These are phyloP conservation scores for Panicum hallii DNA, from an alignment of 202 grass and related monocot genomes.

Conservation along the genomic window DNA sequence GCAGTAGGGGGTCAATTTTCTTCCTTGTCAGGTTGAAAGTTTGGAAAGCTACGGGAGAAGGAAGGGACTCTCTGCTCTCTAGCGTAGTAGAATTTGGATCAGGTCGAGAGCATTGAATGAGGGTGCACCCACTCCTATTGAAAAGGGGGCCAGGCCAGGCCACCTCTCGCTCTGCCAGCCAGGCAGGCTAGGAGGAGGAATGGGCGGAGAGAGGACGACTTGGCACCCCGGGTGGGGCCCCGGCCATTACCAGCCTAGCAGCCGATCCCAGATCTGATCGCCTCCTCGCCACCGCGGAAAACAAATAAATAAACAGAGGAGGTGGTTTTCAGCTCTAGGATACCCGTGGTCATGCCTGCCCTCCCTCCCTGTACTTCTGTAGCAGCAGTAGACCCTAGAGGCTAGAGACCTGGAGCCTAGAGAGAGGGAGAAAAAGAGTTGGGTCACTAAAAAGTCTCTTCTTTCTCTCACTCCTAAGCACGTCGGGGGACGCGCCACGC, in stretches of 20 bases:
- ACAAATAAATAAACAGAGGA: background rate
- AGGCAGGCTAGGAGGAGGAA: background rate
- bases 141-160: background rate
- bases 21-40: no score
- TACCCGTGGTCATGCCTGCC: no score
- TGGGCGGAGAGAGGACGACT: background rate
- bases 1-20: no score
- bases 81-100: background rate
- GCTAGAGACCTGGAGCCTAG: background rate
- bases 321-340: background rate
- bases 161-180: background rate
- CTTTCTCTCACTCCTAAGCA: conserved; percentile 46
- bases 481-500: conserved; percentile 36
- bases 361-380: background rate
- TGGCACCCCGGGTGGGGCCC: background rate
- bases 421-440: conserved; percentile 19
- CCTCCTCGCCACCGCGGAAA: background rate
- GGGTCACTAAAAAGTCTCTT: conserved; percentile 20
- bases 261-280: background rate
- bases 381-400: background rate
- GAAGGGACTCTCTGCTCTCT: no score
- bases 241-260: background rate
- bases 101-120: background rate
- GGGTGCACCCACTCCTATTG: background rate
- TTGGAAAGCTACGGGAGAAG: no score